A percentile compares a stretch with the other conserved stretches of the same genome.
These are phyloP conservation scores for Aspergillus sclerotioniger DNA, from an alignment of 495 filamentous ascomycete species.

Conservation along the genomic window DNA sequence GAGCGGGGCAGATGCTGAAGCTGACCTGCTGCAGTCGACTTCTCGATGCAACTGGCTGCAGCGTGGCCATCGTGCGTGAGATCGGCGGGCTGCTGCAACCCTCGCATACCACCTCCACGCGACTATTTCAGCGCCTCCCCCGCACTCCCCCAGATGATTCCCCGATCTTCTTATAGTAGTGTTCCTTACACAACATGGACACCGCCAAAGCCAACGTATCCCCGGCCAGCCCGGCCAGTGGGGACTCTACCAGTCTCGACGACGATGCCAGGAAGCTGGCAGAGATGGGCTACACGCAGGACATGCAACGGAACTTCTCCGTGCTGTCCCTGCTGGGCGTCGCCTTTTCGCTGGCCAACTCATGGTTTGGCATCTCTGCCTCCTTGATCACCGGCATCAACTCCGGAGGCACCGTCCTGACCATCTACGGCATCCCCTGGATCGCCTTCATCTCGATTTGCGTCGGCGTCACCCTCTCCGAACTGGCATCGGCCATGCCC, in stretches of 20 bases:
- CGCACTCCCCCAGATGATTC: not conserved
- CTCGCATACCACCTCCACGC: not conserved
- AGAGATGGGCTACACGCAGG: slow-evolving; percentile 57
- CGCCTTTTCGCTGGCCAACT: slow-evolving; percentile 56
- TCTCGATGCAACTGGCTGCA: too few relatives aligned
- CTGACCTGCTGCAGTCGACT: too few relatives aligned
- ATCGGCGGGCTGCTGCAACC: too few relatives aligned
- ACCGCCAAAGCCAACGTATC: not conserved
- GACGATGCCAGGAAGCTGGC: slow-evolving; percentile 26
- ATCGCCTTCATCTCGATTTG: slow-evolving; percentile 52
- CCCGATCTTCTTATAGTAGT: not conserved
- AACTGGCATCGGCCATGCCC: slow-evolving; percentile 53
- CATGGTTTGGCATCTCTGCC: slow-evolving; percentile 60
- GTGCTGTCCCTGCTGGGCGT: slow-evolving; percentile 56
- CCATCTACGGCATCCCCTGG: slow-evolving; percentile 56
- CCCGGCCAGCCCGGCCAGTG: not conserved
- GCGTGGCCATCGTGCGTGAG: too few relatives aligned
- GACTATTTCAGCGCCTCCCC: not conserved
- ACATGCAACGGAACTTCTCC: slow-evolving; percentile 55
- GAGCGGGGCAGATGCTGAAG: too few relatives aligned
- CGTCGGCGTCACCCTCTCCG: slow-evolving; percentile 53
- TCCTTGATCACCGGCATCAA: slow-evolving; percentile 57
- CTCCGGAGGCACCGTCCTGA: slow-evolving; percentile 53
- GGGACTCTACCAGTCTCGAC: too few relatives aligned
- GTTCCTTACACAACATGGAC: not conserved